Evolutionary conservation across 768 basidiomycete genomes (phyloP), one percentile per base, ranked within the genome.

Genomic region (Gautieria morchelliformis): DNA sequence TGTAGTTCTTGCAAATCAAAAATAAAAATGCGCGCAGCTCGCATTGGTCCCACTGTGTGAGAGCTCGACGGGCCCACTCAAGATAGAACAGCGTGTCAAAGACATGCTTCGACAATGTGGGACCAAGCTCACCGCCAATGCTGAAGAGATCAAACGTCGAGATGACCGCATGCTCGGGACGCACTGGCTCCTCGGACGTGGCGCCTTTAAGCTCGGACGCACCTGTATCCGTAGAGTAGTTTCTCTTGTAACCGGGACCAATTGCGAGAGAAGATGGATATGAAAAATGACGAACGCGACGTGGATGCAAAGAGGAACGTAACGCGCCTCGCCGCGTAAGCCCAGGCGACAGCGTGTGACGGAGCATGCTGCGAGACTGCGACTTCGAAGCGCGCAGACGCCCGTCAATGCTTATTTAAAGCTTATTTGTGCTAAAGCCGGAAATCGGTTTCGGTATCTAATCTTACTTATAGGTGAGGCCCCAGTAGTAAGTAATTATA

Each of bases 101-200:
- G 17, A 44, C 35, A 6, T n/a, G 42, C 42, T 9, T 44, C n/a
- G 8, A 44, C 14, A 44, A 8, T 17, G 9, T 33, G 22, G 35
- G 37, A 63, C 62, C 19, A 61, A 63, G n/a, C 82, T 61, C 63
- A 86, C 88, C 89, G 59, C 93, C 93, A 60, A 94, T 87, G 64
- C 85, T 89, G 74, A 95, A 94, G 53, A 95, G 74, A 69, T 96
- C 93, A 66, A 94, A 95, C 0, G 93, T 84, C 1, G 89, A 92
- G 54, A 95, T 93, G 61, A 94, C 93, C 5, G 93, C 93, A 74
- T 93, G 91, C 53, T 90, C 84, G 14, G 81, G 76, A 27, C 73
- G 69, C 41, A 69, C 61, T 5, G 53, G n/a, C 39, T 61, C 63
- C 20, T 53, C 52, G 5, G 58, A 55, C 8, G 52, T 19, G 8